phyloP scores from a whole-genome alignment of 441 rosid species.

The Populus hybrid region DNA sequence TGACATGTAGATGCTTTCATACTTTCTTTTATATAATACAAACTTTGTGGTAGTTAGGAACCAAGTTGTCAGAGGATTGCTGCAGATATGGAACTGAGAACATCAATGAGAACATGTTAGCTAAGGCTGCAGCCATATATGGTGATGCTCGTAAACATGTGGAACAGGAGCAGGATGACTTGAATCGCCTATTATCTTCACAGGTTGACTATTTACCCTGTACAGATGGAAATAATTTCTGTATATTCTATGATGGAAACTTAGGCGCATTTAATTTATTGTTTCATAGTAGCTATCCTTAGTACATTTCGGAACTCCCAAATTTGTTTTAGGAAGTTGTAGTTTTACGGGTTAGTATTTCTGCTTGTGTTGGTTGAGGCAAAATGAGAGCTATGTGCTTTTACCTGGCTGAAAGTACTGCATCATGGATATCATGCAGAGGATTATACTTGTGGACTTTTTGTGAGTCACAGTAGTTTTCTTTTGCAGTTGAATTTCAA shows the following conservation, averaged over 20 bases:
- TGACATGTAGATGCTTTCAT: background rate
- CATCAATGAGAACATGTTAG: constrained; percentile 65
- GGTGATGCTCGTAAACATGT: constrained; percentile 89
- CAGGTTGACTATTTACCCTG: constrained; percentile 42
- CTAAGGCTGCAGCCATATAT: constrained; percentile 86
- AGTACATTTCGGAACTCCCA: background rate
- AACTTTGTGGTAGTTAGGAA: constrained; percentile 49
- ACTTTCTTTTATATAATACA: background rate
- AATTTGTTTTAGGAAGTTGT: background rate
- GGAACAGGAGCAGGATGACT: constrained; percentile 82
- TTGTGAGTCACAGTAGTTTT: background rate
- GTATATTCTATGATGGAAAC: background rate
- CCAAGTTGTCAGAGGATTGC: constrained; percentile 83
- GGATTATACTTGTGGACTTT: background rate
- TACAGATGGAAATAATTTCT: background rate
- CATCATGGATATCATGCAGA: background rate
- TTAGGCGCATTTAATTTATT: background rate
- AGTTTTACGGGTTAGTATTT: background rate
- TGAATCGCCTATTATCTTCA: constrained; percentile 50
- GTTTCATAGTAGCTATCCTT: background rate
- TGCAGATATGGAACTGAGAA: constrained; percentile 84
- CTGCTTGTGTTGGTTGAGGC: constrained; percentile 1
- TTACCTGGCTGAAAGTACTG: background rate
- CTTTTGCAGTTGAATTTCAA: background rate
- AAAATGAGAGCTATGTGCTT: background rate